Evolutionary conservation across 2,329 filamentous ascomycete species (phyloP).

Genomic region (Scedosporium minutisporum): DNA sequence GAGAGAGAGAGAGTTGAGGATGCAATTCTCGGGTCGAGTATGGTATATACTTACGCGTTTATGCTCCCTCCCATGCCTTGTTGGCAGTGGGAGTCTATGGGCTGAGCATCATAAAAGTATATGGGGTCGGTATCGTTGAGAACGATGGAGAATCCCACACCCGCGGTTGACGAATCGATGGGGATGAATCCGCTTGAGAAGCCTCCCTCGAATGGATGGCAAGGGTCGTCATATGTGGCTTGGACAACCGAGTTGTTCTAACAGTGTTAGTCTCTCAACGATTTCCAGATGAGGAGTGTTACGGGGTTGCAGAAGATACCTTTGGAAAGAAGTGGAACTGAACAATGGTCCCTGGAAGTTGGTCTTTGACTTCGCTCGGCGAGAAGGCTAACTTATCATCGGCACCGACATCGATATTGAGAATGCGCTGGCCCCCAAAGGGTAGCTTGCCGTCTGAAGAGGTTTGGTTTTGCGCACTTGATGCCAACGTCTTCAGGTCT

Average conservation of each 20-base stretch:
- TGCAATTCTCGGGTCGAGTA: background rate
- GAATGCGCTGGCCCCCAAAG: conserved; percentile 21
- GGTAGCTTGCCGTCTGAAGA: conserved; percentile 10
- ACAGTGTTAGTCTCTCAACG: background rate
- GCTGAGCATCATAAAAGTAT: conserved; percentile 29
- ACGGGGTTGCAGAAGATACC: background rate
- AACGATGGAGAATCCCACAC: conserved; percentile 21
- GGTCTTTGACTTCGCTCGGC: conserved; percentile 22
- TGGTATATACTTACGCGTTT: conserved; percentile 22
- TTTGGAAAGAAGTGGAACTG: conserved; percentile 25
- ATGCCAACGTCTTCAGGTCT: background rate
- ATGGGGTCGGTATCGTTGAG: conserved; percentile 22
- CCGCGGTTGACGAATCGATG: conserved; percentile 19
- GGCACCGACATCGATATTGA: conserved; percentile 23
- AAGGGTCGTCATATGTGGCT: conserved; percentile 28
- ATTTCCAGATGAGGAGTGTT: background rate
- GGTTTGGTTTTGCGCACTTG: background rate
- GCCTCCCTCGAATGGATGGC: conserved; percentile 25
- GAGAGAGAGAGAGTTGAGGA: background rate
- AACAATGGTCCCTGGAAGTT: conserved; percentile 21
- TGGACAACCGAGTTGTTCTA: conserved; percentile 28
- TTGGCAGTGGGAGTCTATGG: conserved; percentile 23
- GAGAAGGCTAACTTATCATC: conserved; percentile 19
- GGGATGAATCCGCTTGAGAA: conserved; percentile 30
- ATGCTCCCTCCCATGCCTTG: conserved; percentile 38